Evolutionary conservation across 192 early-diverging fungal genomes (phyloP).

Genomic region (Pilaira anomala): DNA sequence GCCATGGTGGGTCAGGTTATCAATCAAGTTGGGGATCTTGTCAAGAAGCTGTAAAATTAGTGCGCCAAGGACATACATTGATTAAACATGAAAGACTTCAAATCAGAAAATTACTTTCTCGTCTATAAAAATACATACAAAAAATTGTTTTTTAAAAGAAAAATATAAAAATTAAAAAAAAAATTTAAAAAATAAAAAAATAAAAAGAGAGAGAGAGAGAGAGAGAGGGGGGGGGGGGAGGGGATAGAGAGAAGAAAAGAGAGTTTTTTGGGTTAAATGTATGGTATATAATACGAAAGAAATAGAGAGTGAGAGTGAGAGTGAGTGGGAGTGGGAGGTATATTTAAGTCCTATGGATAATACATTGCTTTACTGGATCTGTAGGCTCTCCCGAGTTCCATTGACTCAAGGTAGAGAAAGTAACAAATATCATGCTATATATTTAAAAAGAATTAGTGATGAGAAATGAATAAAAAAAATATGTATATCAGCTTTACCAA

Average conservation of each 20-base stretch:
- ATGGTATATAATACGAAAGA: background rate
- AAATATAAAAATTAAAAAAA: no score
- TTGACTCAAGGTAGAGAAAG: conserved; percentile 6
- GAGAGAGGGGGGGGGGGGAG: no score
- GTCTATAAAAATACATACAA: conserved; percentile 6
- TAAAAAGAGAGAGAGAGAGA: no score
- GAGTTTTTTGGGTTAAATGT: no score
- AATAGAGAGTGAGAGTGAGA: background rate
- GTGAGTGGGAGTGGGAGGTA: background rate
- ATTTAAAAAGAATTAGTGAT: background rate
- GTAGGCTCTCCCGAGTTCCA: conserved; percentile 20
- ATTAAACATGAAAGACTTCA: no score
- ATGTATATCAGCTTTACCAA: conserved; percentile 18
- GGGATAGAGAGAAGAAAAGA: no score
- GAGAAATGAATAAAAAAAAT: background rate
- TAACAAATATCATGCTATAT: conserved; percentile 13
- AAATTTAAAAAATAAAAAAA: no score
- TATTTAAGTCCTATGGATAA: conserved; percentile 7
- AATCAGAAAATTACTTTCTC: no score
- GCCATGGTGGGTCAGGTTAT: conserved; percentile 56
- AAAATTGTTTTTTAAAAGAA: no score
- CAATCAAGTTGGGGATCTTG: conserved; percentile 61
- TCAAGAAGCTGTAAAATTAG: conserved; percentile 32
- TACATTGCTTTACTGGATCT: conserved; percentile 19
- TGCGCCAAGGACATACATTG: conserved; percentile 27